Base-by-base conservation (phyloP, 1,284 basidiomycete species). In the Ceratobasidium papillatum region DNA sequence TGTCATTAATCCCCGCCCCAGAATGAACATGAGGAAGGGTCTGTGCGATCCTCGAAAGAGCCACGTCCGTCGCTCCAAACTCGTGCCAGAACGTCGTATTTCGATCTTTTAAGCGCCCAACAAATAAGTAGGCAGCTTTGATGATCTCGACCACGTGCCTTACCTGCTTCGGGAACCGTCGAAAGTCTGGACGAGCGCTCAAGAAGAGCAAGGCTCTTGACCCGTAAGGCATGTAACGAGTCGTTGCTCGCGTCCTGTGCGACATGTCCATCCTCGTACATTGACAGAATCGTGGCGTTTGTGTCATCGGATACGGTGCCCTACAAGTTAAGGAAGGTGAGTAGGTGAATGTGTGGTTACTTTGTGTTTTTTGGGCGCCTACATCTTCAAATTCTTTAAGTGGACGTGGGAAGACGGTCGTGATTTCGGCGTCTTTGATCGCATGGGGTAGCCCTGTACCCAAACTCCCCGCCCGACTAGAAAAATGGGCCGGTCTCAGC, bases 191-290 rank as follows among this genome's bases (percentile, higher is more conserved):
- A 86, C 41, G 91, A 90, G 54, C 87, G 87, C 74, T 91, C 86
- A 78, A 90, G 90, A 27, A 94, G 84, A 17, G 90, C 86, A n/a
- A 91, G 89, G 11, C 90, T 90, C 81, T 93, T 93, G 59, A 86
- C 89, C 77, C 90, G 88, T 75, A 91, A 81, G 5, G 91, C 78
- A 77, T 77, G 71, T 17, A 74, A 63, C 52, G 76, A 75, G 43
- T 78, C 89, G 11, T 74, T 65, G 52, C 62, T 59, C 27, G 65
- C 74, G 49, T 62, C 68, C 41, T 71, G 68, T 1, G 68, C 56
- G 22, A 47, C 25, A 71, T 61, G 58, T 34, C 68, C 68, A 5
- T 61, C 54, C 30, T 71, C 43, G 52, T 71, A 71, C 68, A 71
- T 71, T 8, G 36, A 45, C 41, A 61, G 45, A 32, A 71, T 61